phyloP scores from a whole-genome alignment of 768 basidiomycete species.

The Russula abietina region DNA sequence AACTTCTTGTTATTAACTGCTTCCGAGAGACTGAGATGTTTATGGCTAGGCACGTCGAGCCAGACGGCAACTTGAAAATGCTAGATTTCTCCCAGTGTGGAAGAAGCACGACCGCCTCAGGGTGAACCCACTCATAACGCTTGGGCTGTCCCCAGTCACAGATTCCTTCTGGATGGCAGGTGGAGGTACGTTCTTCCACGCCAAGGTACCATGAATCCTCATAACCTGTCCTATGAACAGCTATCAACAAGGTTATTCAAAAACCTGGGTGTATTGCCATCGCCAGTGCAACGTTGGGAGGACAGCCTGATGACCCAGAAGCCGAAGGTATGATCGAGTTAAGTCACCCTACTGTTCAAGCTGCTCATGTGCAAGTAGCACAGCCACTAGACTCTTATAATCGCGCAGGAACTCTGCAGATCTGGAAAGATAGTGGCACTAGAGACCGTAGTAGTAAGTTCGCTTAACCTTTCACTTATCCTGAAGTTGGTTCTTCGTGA shows the following conservation, averaged over 20 bases:
- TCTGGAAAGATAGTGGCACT: conserved; percentile 7
- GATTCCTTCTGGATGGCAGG: conserved; percentile 8
- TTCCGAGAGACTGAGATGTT: too few relatives aligned
- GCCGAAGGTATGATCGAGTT: not conserved
- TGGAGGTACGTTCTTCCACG: conserved; percentile 3
- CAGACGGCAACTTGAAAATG: not conserved
- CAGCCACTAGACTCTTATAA: conserved; percentile 11
- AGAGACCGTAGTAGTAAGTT: conserved; percentile 3
- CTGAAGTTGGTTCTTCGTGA: not conserved
- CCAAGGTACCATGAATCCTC: not conserved
- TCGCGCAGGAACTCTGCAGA: conserved; percentile 19
- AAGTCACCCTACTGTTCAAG: not conserved
- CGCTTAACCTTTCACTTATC: not conserved
- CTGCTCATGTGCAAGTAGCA: not conserved
- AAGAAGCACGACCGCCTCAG: not conserved
- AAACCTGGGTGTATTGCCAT: conserved; percentile 12
- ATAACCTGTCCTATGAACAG: not conserved
- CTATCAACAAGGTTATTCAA: conserved; percentile 17
- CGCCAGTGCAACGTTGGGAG: conserved; percentile 19
- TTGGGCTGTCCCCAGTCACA: conserved; percentile 1
- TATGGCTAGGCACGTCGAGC: conserved; percentile 1
- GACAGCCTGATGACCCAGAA: conserved; percentile 4
- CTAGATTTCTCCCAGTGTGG: not conserved
- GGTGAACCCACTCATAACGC: not conserved
- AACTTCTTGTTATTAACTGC: too few relatives aligned